phyloP scores from a whole-genome alignment of 2,329 filamentous ascomycete genomes.

The Allantophomopsis lycopodina region DNA sequence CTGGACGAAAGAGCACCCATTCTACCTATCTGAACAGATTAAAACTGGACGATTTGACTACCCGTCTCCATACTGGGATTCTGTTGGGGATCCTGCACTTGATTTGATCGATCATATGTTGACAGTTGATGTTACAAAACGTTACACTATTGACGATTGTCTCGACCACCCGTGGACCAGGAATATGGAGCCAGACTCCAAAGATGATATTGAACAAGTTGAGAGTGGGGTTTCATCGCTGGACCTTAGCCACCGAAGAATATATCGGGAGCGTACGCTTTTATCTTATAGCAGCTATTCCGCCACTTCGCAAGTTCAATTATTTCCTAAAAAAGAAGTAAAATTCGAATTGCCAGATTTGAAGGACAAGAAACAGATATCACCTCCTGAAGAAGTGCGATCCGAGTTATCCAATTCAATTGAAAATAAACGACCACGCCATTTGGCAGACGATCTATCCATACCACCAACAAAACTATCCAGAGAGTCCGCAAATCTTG shows the following conservation, averaged over 20 bases:
- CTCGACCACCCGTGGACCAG: conserved; percentile 85
- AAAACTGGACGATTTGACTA: conserved; percentile 84
- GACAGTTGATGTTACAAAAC: conserved; percentile 68
- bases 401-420: too few relatives aligned
- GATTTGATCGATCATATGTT: conserved; percentile 95
- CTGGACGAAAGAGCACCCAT: conserved; percentile 68
- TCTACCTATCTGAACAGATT: conserved; percentile 78
- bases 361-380: too few relatives aligned
- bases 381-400: too few relatives aligned
- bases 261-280: conserved; percentile 71
- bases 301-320: too few relatives aligned
- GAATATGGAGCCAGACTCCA: conserved; percentile 41
- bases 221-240: conserved; percentile 74
- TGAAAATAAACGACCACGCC: too few relatives aligned
- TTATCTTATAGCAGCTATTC: conserved; percentile 70
- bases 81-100: conserved; percentile 70
- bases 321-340: conserved; percentile 29
- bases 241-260: conserved; percentile 71
- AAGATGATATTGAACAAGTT: conserved; percentile 84
- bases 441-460: too few relatives aligned
- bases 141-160: conserved; percentile 83
- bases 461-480: too few relatives aligned
- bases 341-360: too few relatives aligned
- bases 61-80: conserved; percentile 91
- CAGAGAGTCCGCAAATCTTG: too few relatives aligned